phyloP scores from a whole-genome alignment of 257 asterid species.

The Nicotiana knightiana region DNA sequence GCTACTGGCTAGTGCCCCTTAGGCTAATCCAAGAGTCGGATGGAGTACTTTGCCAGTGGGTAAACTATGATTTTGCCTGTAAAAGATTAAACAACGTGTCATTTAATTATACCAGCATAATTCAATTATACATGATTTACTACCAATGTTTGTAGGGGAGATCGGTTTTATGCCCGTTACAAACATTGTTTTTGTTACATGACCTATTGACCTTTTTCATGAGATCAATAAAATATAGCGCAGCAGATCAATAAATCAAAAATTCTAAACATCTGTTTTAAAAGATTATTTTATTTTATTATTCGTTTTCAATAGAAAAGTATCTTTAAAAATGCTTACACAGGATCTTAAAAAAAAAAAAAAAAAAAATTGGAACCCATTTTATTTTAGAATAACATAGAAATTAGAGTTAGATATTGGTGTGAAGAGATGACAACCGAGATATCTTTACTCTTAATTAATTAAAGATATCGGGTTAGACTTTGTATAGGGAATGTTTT shows the following conservation, averaged over 20 bases:
- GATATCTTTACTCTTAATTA: fast-evolving
- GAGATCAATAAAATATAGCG: neutral
- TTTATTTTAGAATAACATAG: neutral
- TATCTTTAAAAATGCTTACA: neutral
- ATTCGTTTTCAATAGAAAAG: no score
- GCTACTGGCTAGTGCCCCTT: neutral
- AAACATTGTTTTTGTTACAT: neutral
- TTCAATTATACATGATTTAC: neutral
- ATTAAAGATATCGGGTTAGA: neutral
- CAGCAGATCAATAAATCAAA: neutral
- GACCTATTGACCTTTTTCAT: no score
- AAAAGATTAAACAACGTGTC: neutral
- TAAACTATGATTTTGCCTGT: neutral
- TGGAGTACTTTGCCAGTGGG: neutral
- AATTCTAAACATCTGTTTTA: neutral
- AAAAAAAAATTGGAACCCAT: neutral
- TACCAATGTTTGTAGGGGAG: neutral
- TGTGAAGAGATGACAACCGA: no score
- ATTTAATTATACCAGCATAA: neutral
- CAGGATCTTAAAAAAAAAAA: neutral
- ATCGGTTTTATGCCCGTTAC: neutral
- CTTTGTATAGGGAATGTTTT: neutral
- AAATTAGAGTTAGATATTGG: no score
- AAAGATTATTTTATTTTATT: neutral
- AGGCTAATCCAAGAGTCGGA: neutral